Evolutionary conservation across 2,329 filamentous ascomycete species (phyloP).

Genomic region (Colletotrichum theobromicola): DNA sequence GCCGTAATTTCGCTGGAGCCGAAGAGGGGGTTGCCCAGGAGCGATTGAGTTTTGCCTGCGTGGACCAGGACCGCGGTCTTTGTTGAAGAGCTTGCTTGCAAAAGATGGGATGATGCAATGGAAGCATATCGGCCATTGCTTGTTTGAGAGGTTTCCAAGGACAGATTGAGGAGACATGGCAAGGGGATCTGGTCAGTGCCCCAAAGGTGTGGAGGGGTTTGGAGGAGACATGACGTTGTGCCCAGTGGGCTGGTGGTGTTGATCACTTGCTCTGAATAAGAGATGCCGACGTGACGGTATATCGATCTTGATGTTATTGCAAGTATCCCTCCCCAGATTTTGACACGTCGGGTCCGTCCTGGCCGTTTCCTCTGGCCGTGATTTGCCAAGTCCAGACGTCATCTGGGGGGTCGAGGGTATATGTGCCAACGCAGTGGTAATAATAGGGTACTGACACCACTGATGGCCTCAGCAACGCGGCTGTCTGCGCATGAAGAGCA

Average conservation of each 20-base stretch:
- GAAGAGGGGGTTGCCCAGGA: not conserved
- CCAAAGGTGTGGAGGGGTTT: not conserved
- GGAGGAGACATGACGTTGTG: conserved; percentile 15
- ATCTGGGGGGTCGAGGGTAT: conserved; percentile 1
- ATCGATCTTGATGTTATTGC: not conserved
- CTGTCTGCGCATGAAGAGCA: not conserved
- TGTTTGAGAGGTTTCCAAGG: not conserved
- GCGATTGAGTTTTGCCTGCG: not conserved
- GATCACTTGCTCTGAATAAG: not conserved
- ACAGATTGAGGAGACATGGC: not conserved
- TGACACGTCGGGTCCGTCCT: not conserved
- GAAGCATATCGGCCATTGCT: not conserved
- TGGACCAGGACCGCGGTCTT: not conserved
- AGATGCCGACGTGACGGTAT: not conserved
- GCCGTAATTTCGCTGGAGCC: not conserved
- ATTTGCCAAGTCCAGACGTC: not conserved
- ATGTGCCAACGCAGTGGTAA: conserved; percentile 4
- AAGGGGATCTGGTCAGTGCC: not conserved
- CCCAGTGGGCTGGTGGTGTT: not conserved
- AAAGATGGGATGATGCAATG: not conserved
- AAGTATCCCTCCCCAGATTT: not conserved
- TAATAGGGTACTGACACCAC: not conserved
- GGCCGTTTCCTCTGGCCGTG: not conserved
- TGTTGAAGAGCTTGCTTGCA: not conserved
- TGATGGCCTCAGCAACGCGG: not conserved